Evolutionary conservation across 208 protist genomes (phyloP), one percentile per base, ranked within the genome.

Genomic region (Wallacemonas collosoma): DNA sequence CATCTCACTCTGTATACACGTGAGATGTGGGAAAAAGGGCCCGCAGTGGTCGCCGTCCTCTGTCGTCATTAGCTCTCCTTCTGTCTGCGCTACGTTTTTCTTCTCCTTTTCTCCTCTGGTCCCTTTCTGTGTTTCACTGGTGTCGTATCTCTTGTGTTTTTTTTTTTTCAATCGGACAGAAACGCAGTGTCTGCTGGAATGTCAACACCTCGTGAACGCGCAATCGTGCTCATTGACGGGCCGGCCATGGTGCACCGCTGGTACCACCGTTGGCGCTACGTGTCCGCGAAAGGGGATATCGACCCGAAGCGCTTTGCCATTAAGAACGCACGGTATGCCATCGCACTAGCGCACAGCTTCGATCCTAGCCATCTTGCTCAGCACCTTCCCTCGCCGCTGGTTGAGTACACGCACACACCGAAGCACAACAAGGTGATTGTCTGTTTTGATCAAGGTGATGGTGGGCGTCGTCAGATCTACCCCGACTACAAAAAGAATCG

Each of bases 361-460:
- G 91, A 96, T 62, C 91, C 91, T 17, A 80, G 77, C 39, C 91
- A 96, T 68, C 79, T 96, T 3, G 73, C 84, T 12, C 85, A 93
- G 47, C 88, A 94, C 67, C 81, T 96, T n/a, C 80, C 94, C n/a
- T 94, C 91, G 1, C 91, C 91, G 0, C 89, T 94, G 68, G 64
- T 93, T 41, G 89, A 96, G 72, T 96, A 94, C 75, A 76, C 80
- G 12, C 89, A 93, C 79, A 96, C 91, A 9, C 89, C 86, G 9
- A 96, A 96, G 69, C 79, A 87, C 61, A 96, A 96, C 81, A 90
- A 90, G 72, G 79, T 96, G 14, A 83, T 96, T 53, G 74, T 95
- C 15, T 97, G 83, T 73, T 97, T 97, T 71, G 92, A 97, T 66
- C 84, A 95, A n/a, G 92, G 92, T 11, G 92, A 97, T 75, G 92